Evolutionary conservation across 2,329 filamentous ascomycete genomes (phyloP).

Genomic region (Trichophyton schoenleinii): DNA sequence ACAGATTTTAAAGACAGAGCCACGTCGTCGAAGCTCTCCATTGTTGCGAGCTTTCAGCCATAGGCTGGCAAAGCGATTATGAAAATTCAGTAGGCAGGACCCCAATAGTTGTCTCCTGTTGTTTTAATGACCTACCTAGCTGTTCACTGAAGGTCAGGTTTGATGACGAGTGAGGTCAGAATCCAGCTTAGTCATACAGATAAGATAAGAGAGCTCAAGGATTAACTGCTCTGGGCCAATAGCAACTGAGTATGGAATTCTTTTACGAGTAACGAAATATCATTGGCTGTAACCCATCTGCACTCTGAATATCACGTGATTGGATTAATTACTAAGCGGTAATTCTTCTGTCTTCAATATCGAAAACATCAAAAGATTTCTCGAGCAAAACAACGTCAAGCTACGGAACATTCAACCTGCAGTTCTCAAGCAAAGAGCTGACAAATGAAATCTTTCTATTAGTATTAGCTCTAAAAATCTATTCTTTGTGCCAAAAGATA

Average conservation of each 20-base stretch:
- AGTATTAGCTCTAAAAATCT: neutral
- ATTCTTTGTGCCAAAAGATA: neutral
- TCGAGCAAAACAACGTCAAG: neutral
- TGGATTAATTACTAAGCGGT: too few relatives aligned
- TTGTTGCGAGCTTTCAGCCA: conserved; percentile 8
- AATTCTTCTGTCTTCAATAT: too few relatives aligned
- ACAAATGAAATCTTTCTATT: neutral
- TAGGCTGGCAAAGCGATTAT: neutral
- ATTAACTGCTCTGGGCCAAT: neutral
- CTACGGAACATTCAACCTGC: neutral
- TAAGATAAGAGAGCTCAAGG: neutral
- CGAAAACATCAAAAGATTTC: too few relatives aligned
- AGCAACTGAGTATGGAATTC: neutral
- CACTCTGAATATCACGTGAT: too few relatives aligned
- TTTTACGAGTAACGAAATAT: too few relatives aligned
- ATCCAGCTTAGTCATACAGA: neutral
- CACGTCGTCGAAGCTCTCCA: conserved; percentile 32
- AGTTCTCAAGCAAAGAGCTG: neutral
- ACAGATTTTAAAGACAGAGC: conserved; percentile 18
- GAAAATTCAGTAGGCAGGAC: neutral
- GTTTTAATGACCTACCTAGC: too few relatives aligned
- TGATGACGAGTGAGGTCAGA: neutral
- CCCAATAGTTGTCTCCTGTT: too few relatives aligned
- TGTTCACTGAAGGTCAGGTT: too few relatives aligned
- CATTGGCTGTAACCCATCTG: too few relatives aligned